Evolutionary conservation across 352 stramenopile species (phyloP).

Genomic region (Elongisporangium prolatum): DNA sequence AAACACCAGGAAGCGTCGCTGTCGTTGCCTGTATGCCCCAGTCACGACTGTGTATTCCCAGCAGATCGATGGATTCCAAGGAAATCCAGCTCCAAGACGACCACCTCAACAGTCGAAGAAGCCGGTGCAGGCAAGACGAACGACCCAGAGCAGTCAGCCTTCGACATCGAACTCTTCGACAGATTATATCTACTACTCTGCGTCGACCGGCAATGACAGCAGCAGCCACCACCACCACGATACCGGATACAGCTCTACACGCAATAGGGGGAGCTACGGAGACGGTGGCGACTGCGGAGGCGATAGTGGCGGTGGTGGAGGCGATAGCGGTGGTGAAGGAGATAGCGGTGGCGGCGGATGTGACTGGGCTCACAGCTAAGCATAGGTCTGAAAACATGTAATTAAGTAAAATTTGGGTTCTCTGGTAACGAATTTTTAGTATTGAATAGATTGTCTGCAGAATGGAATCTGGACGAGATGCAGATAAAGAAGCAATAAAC

Average conservation of each 20-base stretch:
- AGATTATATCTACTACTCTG: not conserved
- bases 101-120: not conserved
- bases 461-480: too few species aligned
- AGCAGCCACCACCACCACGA: not conserved
- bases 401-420: too few species aligned
- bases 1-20: not conserved
- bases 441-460: too few species aligned
- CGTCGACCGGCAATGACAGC: not conserved
- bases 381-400: too few species aligned
- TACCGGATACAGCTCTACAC: not conserved
- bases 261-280: not conserved
- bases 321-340: too few species aligned
- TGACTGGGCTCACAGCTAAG: too few species aligned
- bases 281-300: too few species aligned
- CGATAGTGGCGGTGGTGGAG: not conserved
- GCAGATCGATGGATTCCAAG: not conserved
- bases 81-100: not conserved
- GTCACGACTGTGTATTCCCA: not conserved
- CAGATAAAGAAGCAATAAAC: too few species aligned
- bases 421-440: too few species aligned
- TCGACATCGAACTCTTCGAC: not conserved
- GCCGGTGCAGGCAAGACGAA: not conserved
- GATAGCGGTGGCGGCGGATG: too few species aligned
- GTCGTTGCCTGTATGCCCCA: not conserved
- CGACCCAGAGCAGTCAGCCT: not conserved